Conservation (phyloP, 495 filamentous ascomycete species). For the Chaetomium tenue region DNA sequence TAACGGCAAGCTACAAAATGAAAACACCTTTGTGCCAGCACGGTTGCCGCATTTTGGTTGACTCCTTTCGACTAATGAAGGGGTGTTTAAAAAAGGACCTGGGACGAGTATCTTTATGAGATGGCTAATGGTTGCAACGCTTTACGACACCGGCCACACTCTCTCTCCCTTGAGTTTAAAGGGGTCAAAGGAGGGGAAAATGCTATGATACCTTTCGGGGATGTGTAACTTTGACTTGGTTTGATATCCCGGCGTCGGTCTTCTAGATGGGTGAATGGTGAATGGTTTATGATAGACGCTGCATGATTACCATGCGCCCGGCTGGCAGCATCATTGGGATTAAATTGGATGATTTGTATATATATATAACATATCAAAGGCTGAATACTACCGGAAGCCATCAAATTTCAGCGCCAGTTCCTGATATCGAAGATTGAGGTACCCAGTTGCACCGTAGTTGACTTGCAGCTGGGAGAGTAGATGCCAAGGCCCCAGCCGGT, state of each 20-base stretch:
- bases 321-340: neutral
- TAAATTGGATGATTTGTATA: neutral
- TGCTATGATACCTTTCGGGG: neutral
- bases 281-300: slow-evolving; percentile 13
- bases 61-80: neutral
- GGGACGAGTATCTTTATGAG: no score
- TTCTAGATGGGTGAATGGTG: neutral
- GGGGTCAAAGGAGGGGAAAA: neutral
- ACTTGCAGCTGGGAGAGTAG: neutral
- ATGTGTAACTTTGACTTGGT: neutral
- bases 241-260: slow-evolving; percentile 9
- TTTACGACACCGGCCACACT: neutral
- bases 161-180: neutral
- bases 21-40: slow-evolving; percentile 36
- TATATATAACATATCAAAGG: neutral
- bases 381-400: neutral
- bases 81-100: neutral
- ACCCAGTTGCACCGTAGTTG: no score
- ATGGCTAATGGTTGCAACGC: neutral
- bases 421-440: neutral
- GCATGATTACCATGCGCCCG: neutral
- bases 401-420: neutral
- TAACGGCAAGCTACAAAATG: neutral
- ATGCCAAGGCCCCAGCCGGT: neutral
- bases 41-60: slow-evolving; percentile 37